Base-by-base conservation (phyloP, 2,329 filamentous ascomycete genomes). In the Cyclaneusma minus region DNA sequence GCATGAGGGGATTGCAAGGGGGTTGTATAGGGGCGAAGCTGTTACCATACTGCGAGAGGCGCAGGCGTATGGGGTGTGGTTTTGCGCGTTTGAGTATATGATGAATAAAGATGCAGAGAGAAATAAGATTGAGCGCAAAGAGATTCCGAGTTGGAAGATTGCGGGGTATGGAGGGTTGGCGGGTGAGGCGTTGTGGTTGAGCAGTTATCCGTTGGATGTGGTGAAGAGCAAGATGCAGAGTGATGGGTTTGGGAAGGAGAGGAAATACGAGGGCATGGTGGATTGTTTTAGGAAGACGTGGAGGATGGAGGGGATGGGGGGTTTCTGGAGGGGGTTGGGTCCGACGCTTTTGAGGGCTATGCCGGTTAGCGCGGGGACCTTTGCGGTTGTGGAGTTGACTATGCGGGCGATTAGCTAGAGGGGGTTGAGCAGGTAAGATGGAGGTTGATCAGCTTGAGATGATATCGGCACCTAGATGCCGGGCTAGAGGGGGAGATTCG, bases 191-290 rank as follows among this genome's bases (percentile, higher is more conserved):
- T 66, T 98, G 30, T 98, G 89, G 89, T 60, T 98, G 29, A 66
- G 67, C 18, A 92, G 83, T 47, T 98, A 98, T 56, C 89, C 89
- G 13, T 78, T 98, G 38, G 89, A 98, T 55, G 87, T 98, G 15
- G 57, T 98, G 55, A 98, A 98, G 78, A 93, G 83, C 56, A 95
- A 93, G 69, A 94, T 95, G 87, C 89, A 98, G 67, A 93, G 78
- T 31, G 89, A 98, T 55, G 85, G 81, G 1, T 89, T 94, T 48
- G 83, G 81, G 4, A 34, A 50, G 25, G 56, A 66, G 35, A 72
- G 75, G 59, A 65, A 64, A 48, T 98, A 79, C 56, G 68, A 59
- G 49, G 75, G 61, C 29, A 94, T 94, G 87, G 68, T 76, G 27
- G 80, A 91, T 54, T 91, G 82, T 58, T 91, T 95, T 53, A 66